Evolutionary conservation across 257 asterid species (phyloP), one percentile per base, ranked within the genome.

Genomic region (Przewalskia tangutica): DNA sequence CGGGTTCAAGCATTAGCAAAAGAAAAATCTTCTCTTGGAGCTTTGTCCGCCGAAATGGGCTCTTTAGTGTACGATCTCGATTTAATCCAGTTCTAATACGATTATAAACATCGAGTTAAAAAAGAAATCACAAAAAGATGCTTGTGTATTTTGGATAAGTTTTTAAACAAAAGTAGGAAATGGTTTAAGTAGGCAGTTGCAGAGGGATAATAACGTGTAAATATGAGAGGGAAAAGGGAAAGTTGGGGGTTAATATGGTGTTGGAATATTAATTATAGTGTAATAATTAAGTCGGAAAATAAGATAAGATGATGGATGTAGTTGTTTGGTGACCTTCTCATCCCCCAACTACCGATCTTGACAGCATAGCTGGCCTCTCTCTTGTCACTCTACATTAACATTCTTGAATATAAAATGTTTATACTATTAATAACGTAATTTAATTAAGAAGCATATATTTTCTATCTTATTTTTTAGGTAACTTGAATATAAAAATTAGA

Each of bases 321-420:
- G 81, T 82, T 77, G 91, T 90, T 91, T 86, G 97, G 94, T 89
- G 88, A 87, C 91, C 83, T 83, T 46, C 59, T 58, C 73, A 81
- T 66, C 84, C 87, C 89, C 90, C 87, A 90, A 90, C 94, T 83
- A 92, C 95, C 93, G 20, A 65, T 51, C 88, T 88, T 87, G 94
- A 90, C 89, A 87, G 87, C 85, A 50, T 38, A 55, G 82, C 62
- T 83, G 85, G 85, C 59, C 58, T 87, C 84, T 85, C 71, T 50
- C 82, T 81, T 86, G 54, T 83, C 88, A 50, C 83, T 42, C 44
- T n/a, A 62, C 83, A 27, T 55, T 48, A 64, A 64, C 51, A 76
- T 16, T n/a, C n/a, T 23, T 27, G 32, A 27, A 2, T 27, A 27
- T 1, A 27, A 27, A 27, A 27, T 27, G 32, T 27, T 27, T 27